These are phyloP conservation scores for Fusarium ramigenum DNA, from an alignment of 2,329 filamentous ascomycete species.

Conservation along the genomic window DNA sequence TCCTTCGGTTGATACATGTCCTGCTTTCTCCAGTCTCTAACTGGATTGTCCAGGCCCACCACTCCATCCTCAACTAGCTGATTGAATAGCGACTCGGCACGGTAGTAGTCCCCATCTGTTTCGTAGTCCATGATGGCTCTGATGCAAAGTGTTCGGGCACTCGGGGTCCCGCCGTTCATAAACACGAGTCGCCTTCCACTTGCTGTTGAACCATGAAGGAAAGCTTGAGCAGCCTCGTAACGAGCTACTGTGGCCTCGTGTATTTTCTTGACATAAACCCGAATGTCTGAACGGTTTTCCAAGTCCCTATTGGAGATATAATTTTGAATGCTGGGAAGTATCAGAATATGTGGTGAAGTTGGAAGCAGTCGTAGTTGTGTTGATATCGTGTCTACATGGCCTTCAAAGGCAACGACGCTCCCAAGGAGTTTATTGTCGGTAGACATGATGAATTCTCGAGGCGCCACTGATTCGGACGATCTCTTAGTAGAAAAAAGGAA, in stretches of 20 bases:
- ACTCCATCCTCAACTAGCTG: slow-evolving; percentile 61
- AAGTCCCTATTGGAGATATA: slow-evolving; percentile 52
- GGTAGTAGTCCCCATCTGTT: slow-evolving; percentile 58
- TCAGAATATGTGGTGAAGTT: slow-evolving; percentile 64
- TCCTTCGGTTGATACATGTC: slow-evolving; percentile 33
- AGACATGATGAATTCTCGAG: slow-evolving; percentile 38
- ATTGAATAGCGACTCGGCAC: slow-evolving; percentile 62
- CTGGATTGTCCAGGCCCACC: slow-evolving; percentile 47
- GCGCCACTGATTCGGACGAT: slow-evolving; percentile 27
- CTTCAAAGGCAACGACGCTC: slow-evolving; percentile 69
- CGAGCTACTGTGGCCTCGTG: slow-evolving; percentile 61
- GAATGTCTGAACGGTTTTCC: slow-evolving; percentile 44
- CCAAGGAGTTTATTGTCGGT: slow-evolving; percentile 48
- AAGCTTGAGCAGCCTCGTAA: slow-evolving; percentile 58
- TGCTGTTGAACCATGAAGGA: slow-evolving; percentile 58
- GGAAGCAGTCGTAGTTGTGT: slow-evolving; percentile 70
- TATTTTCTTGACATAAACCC: slow-evolving; percentile 56
- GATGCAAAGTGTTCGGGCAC: slow-evolving; percentile 65
- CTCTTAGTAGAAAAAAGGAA: background rate
- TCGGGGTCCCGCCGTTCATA: slow-evolving; percentile 66
- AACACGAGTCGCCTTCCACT: slow-evolving; percentile 66
- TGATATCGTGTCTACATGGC: slow-evolving; percentile 61
- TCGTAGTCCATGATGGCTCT: slow-evolving; percentile 62
- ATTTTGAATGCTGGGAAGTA: slow-evolving; percentile 62
- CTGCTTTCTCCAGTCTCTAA: slow-evolving; percentile 33